These are phyloP conservation scores for Fraxinus xanthoxyloides DNA, from an alignment of 305 asterid genomes.

Conservation along the genomic window DNA sequence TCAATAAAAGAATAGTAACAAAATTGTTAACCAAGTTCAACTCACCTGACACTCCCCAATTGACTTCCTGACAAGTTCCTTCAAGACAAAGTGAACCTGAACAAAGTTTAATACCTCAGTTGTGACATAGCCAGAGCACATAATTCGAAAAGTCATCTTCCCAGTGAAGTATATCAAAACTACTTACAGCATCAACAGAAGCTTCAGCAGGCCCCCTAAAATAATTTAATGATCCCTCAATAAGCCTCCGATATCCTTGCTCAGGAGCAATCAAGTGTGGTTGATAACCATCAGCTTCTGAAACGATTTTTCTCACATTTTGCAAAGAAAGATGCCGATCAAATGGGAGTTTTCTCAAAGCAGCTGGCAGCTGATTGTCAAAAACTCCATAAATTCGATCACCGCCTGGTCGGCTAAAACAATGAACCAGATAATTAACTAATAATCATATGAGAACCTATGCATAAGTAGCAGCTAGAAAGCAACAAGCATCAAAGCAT, in stretches of 20 bases:
- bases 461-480: background rate
- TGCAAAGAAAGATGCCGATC: conserved; percentile 87
- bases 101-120: conserved; percentile 24
- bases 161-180: conserved; percentile 16
- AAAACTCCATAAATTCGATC: conserved; percentile 91
- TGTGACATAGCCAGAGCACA: background rate
- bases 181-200: conserved; percentile 90
- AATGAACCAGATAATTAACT: conserved; percentile 28
- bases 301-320: conserved; percentile 76
- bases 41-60: conserved; percentile 87
- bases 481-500: background rate
- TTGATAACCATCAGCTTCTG: conserved; percentile 98
- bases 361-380: conserved; percentile 96
- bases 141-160: conserved; percentile 2
- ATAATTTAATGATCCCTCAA: conserved; percentile 84
- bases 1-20: conserved; percentile 11
- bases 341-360: conserved; percentile 82
- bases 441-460: background rate
- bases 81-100: conserved; percentile 88
- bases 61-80: conserved; percentile 94
- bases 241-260: conserved; percentile 94
- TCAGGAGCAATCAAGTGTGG: conserved; percentile 99
- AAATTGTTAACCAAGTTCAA: conserved; percentile 8
- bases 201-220: conserved; percentile 98
- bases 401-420: conserved; percentile 86